These are phyloP conservation scores for Vaccinium darrowii DNA, from an alignment of 148 eudicot species.

Conservation along the genomic window DNA sequence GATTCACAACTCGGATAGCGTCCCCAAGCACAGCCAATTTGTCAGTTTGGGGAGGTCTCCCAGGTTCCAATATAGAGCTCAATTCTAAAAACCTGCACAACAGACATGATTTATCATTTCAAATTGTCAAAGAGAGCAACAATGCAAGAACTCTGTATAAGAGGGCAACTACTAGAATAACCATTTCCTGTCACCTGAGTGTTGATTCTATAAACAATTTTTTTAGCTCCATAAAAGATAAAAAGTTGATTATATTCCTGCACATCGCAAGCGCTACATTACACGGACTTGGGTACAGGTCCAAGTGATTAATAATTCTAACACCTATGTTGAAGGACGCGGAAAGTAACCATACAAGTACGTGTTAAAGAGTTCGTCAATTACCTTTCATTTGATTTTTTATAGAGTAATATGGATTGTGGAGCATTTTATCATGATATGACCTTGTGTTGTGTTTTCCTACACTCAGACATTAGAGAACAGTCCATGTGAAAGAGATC, in stretches of 20 bases:
- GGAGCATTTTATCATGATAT: not conserved
- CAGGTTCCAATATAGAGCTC: slow-evolving; percentile 72
- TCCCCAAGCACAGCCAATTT: slow-evolving; percentile 74
- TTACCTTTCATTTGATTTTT: not conserved
- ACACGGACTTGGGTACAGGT: not conserved
- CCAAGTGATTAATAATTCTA: not conserved
- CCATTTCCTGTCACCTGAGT: not conserved
- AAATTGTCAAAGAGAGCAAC: not conserved
- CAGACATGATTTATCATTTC: not conserved
- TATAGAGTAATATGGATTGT: not conserved
- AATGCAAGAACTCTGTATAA: not conserved
- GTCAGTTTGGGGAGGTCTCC: slow-evolving; percentile 70
- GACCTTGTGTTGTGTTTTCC: not conserved
- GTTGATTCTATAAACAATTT: not conserved
- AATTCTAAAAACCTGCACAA: slow-evolving; percentile 69
- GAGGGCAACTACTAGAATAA: not conserved
- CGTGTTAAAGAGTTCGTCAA: not conserved
- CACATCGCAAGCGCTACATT: not conserved
- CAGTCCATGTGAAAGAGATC: not conserved
- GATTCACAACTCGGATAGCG: slow-evolving; percentile 65
- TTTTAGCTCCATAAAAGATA: not conserved
- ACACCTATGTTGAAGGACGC: not conserved
- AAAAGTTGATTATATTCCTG: not conserved
- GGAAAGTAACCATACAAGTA: not conserved
- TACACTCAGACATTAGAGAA: not conserved